Base-by-base conservation (phyloP, 2,329 filamentous ascomycete genomes). In the Alternaria brassicicola region DNA sequence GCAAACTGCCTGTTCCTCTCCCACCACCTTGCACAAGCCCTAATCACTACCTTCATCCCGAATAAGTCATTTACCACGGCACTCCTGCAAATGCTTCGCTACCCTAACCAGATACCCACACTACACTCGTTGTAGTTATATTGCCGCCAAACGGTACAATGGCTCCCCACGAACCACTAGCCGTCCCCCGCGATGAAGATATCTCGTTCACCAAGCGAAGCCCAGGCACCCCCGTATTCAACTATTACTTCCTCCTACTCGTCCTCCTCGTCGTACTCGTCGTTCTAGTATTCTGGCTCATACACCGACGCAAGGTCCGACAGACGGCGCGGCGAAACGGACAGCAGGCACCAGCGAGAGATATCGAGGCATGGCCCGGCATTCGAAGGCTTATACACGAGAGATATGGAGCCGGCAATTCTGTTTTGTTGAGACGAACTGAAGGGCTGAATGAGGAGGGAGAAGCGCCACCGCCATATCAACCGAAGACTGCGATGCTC, bases 391-490 rank as follows among this genome's bases (percentile, higher is more conserved):
- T 72, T 62, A 56, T 76, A 49, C 65, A 74, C 52, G 70, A 69
- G 4, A 46, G 60, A 26, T 66, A 68, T 48, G 64, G 69, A 35
- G 55, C 58, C 25, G 61, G 68, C 33, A 66, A 55, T 28, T 52
- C 63, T 15, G 49, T 60, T 13, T 48, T 68, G 19, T 28, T 66
- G 8, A 66, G 70, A 28, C 66, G 66, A 12, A 79, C 83, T 43
- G 87, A 89, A 62, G 88, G 88, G 0, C 73, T 89, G 55, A 83
- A 89, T 69, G 87, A 89, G 76, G 74, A 82, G 41, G 88, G 87
- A 26, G 86, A 89, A 71, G 85, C 87, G 9, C 88, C 88, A 48
- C 88, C 88, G 46, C 86, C 87, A 0, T 90, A 90, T 70, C 79
- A 67, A 65, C 78, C 55, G 0, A 78, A 76, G 59, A 63, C 58